phyloP scores from a whole-genome alignment of 2,329 filamentous ascomycete species.

The Exophiala oligosperma region DNA sequence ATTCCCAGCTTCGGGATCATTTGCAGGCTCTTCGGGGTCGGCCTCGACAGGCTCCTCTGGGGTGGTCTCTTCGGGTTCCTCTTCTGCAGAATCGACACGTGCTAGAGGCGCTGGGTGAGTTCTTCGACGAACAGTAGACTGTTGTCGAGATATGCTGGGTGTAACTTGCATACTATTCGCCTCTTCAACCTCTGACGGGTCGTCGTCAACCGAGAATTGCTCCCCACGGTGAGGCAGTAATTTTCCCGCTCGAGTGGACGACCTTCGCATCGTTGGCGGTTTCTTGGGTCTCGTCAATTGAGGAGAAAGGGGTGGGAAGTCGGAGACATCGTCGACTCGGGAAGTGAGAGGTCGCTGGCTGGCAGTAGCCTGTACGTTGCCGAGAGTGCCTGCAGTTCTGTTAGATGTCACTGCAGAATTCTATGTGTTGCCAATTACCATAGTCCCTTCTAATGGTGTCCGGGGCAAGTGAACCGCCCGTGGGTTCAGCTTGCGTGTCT shows the following conservation, averaged over 20 bases:
- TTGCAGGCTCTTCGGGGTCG: constrained; percentile 40
- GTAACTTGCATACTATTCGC: constrained; percentile 50
- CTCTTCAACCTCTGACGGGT: constrained; percentile 73
- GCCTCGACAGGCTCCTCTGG: constrained; percentile 33
- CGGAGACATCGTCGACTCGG: constrained; percentile 31
- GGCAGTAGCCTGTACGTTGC: constrained; percentile 3
- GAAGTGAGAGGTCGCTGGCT: constrained; percentile 17
- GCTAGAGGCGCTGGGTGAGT: constrained; percentile 35
- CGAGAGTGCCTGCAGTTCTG: constrained; percentile 14
- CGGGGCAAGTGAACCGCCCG: background rate
- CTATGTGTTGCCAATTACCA: constrained; percentile 8
- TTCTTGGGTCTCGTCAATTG: constrained; percentile 59
- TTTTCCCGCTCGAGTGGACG: constrained; percentile 62
- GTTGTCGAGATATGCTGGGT: constrained; percentile 37
- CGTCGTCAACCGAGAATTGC: constrained; percentile 90
- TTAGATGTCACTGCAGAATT: constrained; percentile 3
- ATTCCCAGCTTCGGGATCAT: constrained; percentile 52
- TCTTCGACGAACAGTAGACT: constrained; percentile 44
- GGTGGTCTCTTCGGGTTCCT: constrained; percentile 40
- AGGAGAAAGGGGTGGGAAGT: constrained; percentile 46
- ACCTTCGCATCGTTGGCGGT: constrained; percentile 69
- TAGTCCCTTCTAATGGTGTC: constrained; percentile 21
- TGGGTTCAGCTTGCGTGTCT: constrained; percentile 8
- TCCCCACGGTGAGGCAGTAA: constrained; percentile 76
- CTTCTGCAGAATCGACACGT: constrained; percentile 39